Evolutionary conservation across 1,139 yeast species (phyloP).

Genomic region (Sugiyamaella pinicola): DNA sequence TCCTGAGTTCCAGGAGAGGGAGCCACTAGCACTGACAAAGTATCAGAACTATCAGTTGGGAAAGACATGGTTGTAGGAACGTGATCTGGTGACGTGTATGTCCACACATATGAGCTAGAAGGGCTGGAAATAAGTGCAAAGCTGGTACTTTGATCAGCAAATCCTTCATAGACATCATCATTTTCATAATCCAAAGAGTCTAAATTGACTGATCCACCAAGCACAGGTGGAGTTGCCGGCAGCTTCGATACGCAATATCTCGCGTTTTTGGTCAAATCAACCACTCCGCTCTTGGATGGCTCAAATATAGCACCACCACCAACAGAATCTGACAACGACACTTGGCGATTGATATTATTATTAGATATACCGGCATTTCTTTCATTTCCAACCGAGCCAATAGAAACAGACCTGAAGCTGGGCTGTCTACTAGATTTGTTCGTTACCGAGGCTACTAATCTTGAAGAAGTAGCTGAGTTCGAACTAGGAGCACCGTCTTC

Average conservation of each 20-base stretch:
- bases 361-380: too few relatives aligned
- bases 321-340: background rate
- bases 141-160: conserved; percentile 55
- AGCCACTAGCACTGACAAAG: conserved; percentile 63
- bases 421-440: background rate
- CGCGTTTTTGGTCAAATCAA: conserved; percentile 62
- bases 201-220: conserved; percentile 33
- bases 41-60: conserved; percentile 36
- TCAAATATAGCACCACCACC: conserved; percentile 1
- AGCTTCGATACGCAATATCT: conserved; percentile 62
- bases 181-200: conserved; percentile 17
- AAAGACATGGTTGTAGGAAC: conserved; percentile 56
- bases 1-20: conserved; percentile 65
- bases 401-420: conserved; percentile 2
- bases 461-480: background rate
- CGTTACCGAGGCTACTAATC: background rate
- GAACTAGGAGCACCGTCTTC: background rate
- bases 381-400: background rate
- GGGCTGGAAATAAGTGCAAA: conserved; percentile 59
- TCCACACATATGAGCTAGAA: conserved; percentile 66
- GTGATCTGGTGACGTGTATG: conserved; percentile 60
- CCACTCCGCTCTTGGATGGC: conserved; percentile 35
- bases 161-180: conserved; percentile 46
- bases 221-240: conserved; percentile 58
- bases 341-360: background rate